Base-by-base conservation (phyloP, 2,329 filamentous ascomycete genomes). In the Colletotrichum kahawae region DNA sequence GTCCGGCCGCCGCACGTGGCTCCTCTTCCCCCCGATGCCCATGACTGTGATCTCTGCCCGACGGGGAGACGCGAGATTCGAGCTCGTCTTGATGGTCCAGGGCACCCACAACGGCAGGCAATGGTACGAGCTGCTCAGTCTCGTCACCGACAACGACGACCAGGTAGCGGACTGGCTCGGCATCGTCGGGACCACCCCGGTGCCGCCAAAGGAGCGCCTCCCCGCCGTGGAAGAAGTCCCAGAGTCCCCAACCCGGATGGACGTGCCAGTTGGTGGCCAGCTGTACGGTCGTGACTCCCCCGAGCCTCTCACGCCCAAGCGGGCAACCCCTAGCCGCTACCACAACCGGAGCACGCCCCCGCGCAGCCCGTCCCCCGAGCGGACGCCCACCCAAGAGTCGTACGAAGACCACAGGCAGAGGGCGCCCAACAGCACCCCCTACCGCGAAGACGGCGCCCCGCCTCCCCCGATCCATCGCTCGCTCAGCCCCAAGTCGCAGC, bases 21-120 rank as follows among this genome's bases (percentile, higher is more conserved):
- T 99, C 6, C 89, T 99, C 1, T 98, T 99, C 80, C 94, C 96
- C n/a, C 96, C 97, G 1, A 89, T 98, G n/a, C 89, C 93, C 21
- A 89, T 92, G 77, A 88, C 89, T 43, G 90, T 91, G 75, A 90
- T 98, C 24, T 98, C 97, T 14, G 95, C 95, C 65, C 92, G 96
- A 51, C 92, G 89, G 75, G 95, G 95, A 14, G 93, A 95, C 48
- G 83, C 86, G 48, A 88, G 90, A 67, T 90, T 92, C 33, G 93
- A 97, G 78, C 89, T 98, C 76, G 90, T 98, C 10, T 87, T 98
- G 74, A 98, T 98, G 96, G 90, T 98, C 70, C 92, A 95, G 74
- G 95, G 95, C 54, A 87, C 87, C 4, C 84, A 90, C 76, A 90
- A 91, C 48, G 90, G 89, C 9, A 87, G 90, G 67, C 92, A 94